Evolutionary conservation across 2,329 filamentous ascomycete genomes (phyloP).

Genomic region (Fusarium graminum): DNA sequence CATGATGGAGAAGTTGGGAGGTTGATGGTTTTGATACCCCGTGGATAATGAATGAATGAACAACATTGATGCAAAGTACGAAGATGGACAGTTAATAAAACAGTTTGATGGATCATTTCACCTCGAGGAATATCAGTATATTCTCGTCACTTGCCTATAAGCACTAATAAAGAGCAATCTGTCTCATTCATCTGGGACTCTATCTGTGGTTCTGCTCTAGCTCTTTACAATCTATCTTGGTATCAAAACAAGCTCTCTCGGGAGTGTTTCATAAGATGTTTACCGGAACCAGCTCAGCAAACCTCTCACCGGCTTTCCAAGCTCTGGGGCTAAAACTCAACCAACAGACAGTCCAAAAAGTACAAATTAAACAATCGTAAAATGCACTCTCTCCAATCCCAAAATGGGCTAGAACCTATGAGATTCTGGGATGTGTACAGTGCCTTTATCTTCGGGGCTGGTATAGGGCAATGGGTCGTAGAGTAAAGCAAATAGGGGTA

Average conservation of each 20-base stretch:
- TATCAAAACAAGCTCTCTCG: constrained; percentile 3
- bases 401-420: not conserved
- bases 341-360: constrained; percentile 2
- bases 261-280: constrained; percentile 2
- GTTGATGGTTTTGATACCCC: constrained; percentile 40
- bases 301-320: not conserved
- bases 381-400: not conserved
- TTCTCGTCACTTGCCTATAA: constrained; percentile 3
- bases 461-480: not conserved
- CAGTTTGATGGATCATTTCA: not conserved
- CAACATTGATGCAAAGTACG: not conserved
- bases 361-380: not conserved
- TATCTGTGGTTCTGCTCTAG: not conserved
- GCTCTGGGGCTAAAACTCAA: not conserved
- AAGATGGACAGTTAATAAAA: not conserved
- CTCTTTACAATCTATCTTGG: not conserved
- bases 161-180: not conserved
- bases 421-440: not conserved
- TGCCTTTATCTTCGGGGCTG: not conserved
- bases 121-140: not conserved
- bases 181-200: not conserved
- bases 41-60: constrained; percentile 19
- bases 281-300: not conserved
- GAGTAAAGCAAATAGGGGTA: not conserved
- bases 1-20: constrained; percentile 15